Evolutionary conservation across 1,139 yeast genomes (phyloP).

Genomic region (Taphrina betulina): DNA sequence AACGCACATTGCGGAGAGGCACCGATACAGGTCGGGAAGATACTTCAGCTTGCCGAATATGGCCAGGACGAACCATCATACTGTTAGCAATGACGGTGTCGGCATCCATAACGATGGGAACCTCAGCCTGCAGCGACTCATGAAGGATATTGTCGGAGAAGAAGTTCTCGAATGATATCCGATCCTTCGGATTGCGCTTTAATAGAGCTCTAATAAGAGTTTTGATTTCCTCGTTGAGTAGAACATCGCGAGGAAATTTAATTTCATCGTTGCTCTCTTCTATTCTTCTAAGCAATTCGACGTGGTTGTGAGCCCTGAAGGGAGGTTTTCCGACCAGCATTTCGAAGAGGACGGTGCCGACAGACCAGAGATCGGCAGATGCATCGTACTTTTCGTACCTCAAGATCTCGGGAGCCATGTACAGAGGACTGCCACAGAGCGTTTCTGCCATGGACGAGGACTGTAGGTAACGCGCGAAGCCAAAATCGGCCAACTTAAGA

Average conservation of each 20-base stretch:
- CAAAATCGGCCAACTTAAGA: slow-evolving; percentile 92
- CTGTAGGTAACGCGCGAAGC: slow-evolving; percentile 92
- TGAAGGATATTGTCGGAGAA: slow-evolving; percentile 48
- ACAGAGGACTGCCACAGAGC: slow-evolving; percentile 91
- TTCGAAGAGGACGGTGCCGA: slow-evolving; percentile 92
- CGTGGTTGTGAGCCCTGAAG: slow-evolving; percentile 86
- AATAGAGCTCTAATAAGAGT: slow-evolving; percentile 69
- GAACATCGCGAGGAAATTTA: slow-evolving; percentile 59
- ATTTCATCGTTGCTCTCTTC: slow-evolving; percentile 77
- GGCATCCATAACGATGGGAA: background rate
- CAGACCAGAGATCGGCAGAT: slow-evolving; percentile 96
- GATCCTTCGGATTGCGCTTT: slow-evolving; percentile 79
- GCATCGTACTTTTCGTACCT: slow-evolving; percentile 95
- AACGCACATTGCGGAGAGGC: background rate
- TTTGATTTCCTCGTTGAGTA: slow-evolving; percentile 61
- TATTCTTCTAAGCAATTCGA: slow-evolving; percentile 80
- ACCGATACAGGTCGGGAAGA: slow-evolving; percentile 9
- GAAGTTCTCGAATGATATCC: slow-evolving; percentile 85
- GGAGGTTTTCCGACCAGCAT: slow-evolving; percentile 96
- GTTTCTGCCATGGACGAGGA: slow-evolving; percentile 94
- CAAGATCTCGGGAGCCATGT: slow-evolving; percentile 97
- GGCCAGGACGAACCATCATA: slow-evolving; percentile 19
- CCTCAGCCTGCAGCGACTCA: background rate
- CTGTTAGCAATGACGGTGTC: slow-evolving; percentile 3
- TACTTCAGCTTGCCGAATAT: background rate